Evolutionary conservation across 1,284 basidiomycete genomes (phyloP).

Genomic region (Trametes versicolor): DNA sequence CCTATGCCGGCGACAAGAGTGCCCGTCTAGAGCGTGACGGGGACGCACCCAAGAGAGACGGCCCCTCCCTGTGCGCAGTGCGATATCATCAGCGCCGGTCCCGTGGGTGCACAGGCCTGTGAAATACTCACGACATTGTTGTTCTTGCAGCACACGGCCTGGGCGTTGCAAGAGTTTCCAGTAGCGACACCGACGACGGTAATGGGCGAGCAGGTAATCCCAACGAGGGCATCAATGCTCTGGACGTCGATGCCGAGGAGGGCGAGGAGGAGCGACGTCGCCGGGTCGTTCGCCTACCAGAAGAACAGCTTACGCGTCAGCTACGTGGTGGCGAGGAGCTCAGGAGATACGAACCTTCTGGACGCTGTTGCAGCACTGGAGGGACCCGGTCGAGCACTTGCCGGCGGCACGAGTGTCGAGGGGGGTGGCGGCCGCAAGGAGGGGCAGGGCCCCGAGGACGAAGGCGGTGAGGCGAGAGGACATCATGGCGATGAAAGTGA

Average conservation of each 20-base stretch:
- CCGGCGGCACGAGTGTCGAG: constrained; percentile 23
- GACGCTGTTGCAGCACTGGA: constrained; percentile 40
- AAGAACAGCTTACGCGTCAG: neutral
- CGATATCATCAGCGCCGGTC: neutral
- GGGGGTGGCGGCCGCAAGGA: constrained; percentile 44
- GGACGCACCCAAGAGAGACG: constrained; percentile 39
- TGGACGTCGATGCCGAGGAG: constrained; percentile 35
- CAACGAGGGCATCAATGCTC: constrained; percentile 31
- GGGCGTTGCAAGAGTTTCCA: constrained; percentile 25
- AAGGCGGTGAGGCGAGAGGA: constrained; percentile 31
- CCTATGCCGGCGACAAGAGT: neutral
- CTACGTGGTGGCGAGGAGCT: neutral
- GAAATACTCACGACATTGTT: constrained; percentile 36
- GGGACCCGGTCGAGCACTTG: constrained; percentile 33
- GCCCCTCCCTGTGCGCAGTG: constrained; percentile 35
- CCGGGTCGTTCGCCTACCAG: neutral
- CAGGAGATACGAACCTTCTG: constrained; percentile 26
- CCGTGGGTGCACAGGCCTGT: neutral
- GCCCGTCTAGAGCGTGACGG: constrained; percentile 30
- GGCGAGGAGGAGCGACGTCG: constrained; percentile 16
- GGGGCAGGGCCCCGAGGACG: constrained; percentile 34
- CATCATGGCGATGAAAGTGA: constrained; percentile 14
- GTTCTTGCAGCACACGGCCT: constrained; percentile 38
- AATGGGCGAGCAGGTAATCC: constrained; percentile 39
- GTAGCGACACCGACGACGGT: constrained; percentile 31